Conservation (phyloP, 192 early-diverging fungal genomes). For the Phlyctochytrium bullatum region DNA sequence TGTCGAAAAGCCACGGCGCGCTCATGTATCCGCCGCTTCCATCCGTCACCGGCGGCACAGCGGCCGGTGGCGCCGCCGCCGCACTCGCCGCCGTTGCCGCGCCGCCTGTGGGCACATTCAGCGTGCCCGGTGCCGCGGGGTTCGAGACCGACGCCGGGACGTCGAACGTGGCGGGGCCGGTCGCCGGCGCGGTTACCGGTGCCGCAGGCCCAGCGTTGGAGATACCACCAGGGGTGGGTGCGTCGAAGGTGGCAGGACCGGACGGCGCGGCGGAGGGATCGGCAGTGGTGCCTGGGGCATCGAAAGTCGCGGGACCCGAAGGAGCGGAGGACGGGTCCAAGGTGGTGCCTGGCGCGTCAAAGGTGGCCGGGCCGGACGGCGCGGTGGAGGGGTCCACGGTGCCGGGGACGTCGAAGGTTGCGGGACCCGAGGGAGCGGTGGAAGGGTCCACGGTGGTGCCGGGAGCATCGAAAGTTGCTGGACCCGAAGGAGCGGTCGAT, state of each 20-base stretch:
- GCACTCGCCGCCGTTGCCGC: background rate
- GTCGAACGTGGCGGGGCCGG: background rate
- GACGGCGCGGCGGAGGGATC: background rate
- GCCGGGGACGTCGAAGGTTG: background rate
- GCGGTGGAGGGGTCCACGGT: background rate
- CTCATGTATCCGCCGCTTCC: background rate
- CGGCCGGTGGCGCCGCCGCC: background rate
- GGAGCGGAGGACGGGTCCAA: background rate
- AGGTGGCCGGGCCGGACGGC: background rate
- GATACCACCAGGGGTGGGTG: too few relatives aligned
- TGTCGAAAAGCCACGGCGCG: constrained; percentile 6
- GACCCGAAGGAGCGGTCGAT: background rate
- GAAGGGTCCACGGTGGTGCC: background rate
- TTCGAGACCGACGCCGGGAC: background rate
- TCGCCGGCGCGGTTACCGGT: background rate
- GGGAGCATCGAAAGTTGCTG: background rate
- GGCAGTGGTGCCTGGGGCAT: background rate
- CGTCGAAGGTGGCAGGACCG: background rate
- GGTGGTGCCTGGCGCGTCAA: background rate
- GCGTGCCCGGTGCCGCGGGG: background rate
- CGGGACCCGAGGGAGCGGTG: background rate
- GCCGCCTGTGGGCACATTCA: background rate
- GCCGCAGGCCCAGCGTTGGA: too few relatives aligned
- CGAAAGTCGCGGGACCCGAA: background rate
- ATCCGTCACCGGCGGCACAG: background rate